Evolutionary conservation across 148 eudicot species (phyloP).

Genomic region (Rhododendron henanense): DNA sequence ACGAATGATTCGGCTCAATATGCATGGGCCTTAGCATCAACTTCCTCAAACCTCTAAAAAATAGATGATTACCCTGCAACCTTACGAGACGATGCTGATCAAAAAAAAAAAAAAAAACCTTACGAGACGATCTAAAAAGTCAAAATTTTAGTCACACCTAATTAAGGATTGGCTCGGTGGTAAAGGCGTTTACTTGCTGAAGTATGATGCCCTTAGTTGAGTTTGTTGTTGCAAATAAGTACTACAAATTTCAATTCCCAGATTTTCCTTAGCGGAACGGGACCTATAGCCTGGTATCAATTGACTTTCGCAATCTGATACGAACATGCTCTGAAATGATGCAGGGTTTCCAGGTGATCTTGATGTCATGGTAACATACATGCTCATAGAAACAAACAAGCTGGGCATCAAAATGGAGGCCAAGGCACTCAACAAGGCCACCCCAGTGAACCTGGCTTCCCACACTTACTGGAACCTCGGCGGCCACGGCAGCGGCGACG

Average conservation of each 20-base stretch:
- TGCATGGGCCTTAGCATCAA: too few species aligned
- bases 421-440: conserved; percentile 46
- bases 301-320: not conserved
- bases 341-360: conserved; percentile 69
- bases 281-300: not conserved
- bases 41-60: too few species aligned
- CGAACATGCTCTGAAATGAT: not conserved
- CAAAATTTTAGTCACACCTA: too few species aligned
- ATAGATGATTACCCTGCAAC: too few species aligned
- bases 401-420: conserved; percentile 52
- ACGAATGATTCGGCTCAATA: too few species aligned
- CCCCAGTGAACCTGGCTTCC: conserved; percentile 72
- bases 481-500: conserved; percentile 60
- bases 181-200: not conserved
- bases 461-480: conserved; percentile 81
- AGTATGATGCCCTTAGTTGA: not conserved
- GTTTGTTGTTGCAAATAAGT: not conserved
- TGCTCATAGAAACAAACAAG: conserved; percentile 32
- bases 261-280: not conserved
- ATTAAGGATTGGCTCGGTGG: not conserved
- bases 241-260: not conserved
- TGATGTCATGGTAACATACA: conserved; percentile 50
- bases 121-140: not conserved
- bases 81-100: too few species aligned
- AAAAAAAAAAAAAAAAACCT: too few species aligned